Percentiles rank a stretch among this genome's conserved stretches.
Conservation (phyloP, 441 rosid species). For the Metrosideros polymorpha region DNA sequence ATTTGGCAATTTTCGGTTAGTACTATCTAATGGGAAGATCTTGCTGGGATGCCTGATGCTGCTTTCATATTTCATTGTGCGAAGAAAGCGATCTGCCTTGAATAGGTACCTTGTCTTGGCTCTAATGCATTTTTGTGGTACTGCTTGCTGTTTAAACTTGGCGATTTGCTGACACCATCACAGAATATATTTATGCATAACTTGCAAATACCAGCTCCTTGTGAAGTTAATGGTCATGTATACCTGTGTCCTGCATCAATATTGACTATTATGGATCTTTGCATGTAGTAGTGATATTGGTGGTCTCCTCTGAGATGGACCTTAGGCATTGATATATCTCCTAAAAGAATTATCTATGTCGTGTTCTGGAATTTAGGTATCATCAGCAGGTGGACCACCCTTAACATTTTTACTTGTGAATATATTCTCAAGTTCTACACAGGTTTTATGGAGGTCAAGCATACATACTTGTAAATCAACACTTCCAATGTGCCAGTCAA, state of each 20-base stretch:
- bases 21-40: slow-evolving; percentile 49
- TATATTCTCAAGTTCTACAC: neutral
- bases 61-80: slow-evolving; percentile 35
- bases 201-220: neutral
- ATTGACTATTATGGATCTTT: neutral
- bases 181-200: neutral
- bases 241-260: neutral
- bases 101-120: slow-evolving; percentile 31
- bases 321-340: neutral
- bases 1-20: slow-evolving; percentile 33
- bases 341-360: neutral
- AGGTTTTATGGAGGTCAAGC: neutral
- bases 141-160: neutral
- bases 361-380: neutral
- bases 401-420: neutral
- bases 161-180: neutral
- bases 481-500: neutral
- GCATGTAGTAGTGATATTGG: neutral
- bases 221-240: neutral
- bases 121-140: neutral
- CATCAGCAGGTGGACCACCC: neutral
- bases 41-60: slow-evolving; percentile 47
- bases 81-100: slow-evolving; percentile 45
- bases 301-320: neutral
- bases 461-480: neutral